Conservation (phyloP, 2,329 filamentous ascomycete genomes). For the Nigrospora oryzae region DNA sequence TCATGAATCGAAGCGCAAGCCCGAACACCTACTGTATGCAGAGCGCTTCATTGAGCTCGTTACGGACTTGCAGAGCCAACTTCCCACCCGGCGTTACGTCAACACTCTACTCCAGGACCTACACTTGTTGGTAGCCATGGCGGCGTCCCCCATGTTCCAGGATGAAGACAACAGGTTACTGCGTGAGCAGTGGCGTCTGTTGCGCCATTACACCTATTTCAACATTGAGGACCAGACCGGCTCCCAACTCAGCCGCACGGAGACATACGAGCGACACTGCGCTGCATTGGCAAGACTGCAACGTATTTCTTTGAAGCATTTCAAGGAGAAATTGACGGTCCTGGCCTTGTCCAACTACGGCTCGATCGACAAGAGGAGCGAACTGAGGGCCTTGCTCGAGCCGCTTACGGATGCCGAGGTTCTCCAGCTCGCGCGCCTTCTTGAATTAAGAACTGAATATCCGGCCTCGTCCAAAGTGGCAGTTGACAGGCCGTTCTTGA, state of each 20-base stretch:
- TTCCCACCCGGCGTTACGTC: slow-evolving; percentile 89
- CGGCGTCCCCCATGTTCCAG: slow-evolving; percentile 69
- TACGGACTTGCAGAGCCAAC: slow-evolving; percentile 82
- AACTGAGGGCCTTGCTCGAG: slow-evolving; percentile 69
- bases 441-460: slow-evolving; percentile 78
- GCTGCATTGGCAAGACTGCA: slow-evolving; percentile 71
- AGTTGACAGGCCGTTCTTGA: slow-evolving; percentile 54
- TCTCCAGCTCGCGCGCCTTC: slow-evolving; percentile 53
- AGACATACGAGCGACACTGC: slow-evolving; percentile 76
- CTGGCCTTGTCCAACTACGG: slow-evolving; percentile 88
- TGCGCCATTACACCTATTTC: slow-evolving; percentile 82
- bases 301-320: slow-evolving; percentile 67
- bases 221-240: slow-evolving; percentile 88
- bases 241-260: slow-evolving; percentile 59
- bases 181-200: slow-evolving; percentile 70
- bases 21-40: slow-evolving; percentile 70
- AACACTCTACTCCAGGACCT: slow-evolving; percentile 82
- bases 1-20: slow-evolving; percentile 45
- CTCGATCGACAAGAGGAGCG: slow-evolving; percentile 70
- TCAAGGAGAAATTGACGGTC: slow-evolving; percentile 85
- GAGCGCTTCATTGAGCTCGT: slow-evolving; percentile 91
- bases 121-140: slow-evolving; percentile 70
- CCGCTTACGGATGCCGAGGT: slow-evolving; percentile 69
- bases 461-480: slow-evolving; percentile 60
- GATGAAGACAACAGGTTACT: slow-evolving; percentile 68